phyloP scores from a whole-genome alignment of 495 filamentous ascomycete species.

The Lindgomyces ingoldianus region DNA sequence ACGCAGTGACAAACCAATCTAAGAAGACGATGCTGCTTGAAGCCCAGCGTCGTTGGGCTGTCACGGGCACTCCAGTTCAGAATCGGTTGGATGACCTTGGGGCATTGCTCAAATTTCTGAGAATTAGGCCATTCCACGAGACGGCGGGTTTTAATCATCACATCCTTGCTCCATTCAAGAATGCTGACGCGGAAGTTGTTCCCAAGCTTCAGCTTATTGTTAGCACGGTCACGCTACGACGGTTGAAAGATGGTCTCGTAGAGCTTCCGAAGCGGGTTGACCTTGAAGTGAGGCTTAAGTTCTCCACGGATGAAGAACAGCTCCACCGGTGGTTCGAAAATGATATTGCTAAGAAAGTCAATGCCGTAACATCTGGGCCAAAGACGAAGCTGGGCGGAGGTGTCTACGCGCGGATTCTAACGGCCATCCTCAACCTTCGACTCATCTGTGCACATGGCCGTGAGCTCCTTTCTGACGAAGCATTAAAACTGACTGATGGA shows the following conservation, averaged over 20 bases:
- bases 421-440: constrained; percentile 85
- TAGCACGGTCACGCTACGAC: constrained; percentile 87
- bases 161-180: constrained; percentile 81
- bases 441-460: constrained; percentile 88
- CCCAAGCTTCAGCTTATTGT: constrained; percentile 87
- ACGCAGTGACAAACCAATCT: constrained; percentile 75
- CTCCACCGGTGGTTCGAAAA: constrained; percentile 64
- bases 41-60: constrained; percentile 86
- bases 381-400: constrained; percentile 73
- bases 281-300: constrained; percentile 62
- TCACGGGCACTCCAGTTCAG: constrained; percentile 89
- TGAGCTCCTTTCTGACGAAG: constrained; percentile 80
- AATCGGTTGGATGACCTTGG: constrained; percentile 90
- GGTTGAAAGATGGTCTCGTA: constrained; percentile 81
- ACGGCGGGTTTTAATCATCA: constrained; percentile 69
- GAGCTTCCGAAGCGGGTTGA: constrained; percentile 75
- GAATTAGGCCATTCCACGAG: constrained; percentile 83
- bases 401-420: constrained; percentile 84
- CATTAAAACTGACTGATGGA: constrained; percentile 75
- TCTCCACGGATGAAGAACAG: constrained; percentile 55
- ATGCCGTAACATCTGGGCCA: constrained; percentile 53
- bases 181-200: constrained; percentile 76
- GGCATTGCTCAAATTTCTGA: constrained; percentile 86
- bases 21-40: constrained; percentile 81
- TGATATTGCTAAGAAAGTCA: constrained; percentile 64